Conservation (phyloP, 495 filamentous ascomycete genomes). For the Ramalina intermedia region DNA sequence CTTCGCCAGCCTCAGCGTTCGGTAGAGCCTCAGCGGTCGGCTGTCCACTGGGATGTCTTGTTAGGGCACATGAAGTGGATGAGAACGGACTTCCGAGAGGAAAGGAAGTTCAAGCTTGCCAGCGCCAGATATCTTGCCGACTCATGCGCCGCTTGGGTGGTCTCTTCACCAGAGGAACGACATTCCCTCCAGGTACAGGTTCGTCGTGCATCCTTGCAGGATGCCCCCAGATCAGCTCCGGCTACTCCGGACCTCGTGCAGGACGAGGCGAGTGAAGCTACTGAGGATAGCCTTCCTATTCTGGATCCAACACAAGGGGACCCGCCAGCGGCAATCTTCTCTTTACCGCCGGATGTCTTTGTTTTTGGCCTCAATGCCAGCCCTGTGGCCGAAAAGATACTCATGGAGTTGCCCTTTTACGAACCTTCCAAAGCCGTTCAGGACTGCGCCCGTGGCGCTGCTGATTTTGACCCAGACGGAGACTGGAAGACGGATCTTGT, state of each 20-base stretch:
- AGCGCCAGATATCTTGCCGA: slow-evolving; percentile 61
- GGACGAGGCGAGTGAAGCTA: slow-evolving; percentile 38
- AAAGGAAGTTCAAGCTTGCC: slow-evolving; percentile 83
- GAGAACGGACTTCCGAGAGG: slow-evolving; percentile 86
- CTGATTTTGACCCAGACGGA: slow-evolving; percentile 49
- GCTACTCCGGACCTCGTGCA: slow-evolving; percentile 61
- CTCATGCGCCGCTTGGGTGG: slow-evolving; percentile 69
- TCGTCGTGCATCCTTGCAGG: slow-evolving; percentile 3
- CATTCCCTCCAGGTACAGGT: slow-evolving; percentile 31
- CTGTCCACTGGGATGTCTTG: slow-evolving; percentile 70
- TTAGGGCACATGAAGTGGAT: slow-evolving; percentile 93
- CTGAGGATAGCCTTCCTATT: slow-evolving; percentile 28
- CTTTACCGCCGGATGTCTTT: slow-evolving; percentile 65
- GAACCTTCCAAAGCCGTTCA: slow-evolving; percentile 46
- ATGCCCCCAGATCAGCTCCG: slow-evolving; percentile 16
- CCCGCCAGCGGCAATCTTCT: slow-evolving; percentile 65
- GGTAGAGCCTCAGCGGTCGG: slow-evolving; percentile 59
- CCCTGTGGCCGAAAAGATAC: slow-evolving; percentile 60
- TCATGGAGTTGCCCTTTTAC: slow-evolving; percentile 74
- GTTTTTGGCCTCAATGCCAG: slow-evolving; percentile 65
- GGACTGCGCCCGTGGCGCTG: slow-evolving; percentile 36
- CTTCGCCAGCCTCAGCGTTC: slow-evolving; percentile 70
- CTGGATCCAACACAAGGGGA: slow-evolving; percentile 27
- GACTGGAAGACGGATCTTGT: slow-evolving; percentile 61
- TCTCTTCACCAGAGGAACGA: slow-evolving; percentile 44